Base-by-base conservation (phyloP, 345 rosid genomes). In the Heritiera littoralis region DNA sequence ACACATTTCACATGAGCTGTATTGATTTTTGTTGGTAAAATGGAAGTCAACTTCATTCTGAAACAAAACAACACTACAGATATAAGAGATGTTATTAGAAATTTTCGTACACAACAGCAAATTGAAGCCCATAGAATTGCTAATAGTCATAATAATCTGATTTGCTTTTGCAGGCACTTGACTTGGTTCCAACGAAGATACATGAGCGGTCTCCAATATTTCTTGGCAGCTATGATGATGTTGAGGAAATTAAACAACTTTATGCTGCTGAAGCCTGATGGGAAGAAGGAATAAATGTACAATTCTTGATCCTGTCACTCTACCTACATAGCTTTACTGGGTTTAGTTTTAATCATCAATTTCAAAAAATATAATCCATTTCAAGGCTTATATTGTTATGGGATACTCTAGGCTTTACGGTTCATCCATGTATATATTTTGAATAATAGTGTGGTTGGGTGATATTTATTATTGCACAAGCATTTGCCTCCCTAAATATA, bases 151-250 rank as follows among this genome's bases (percentile, higher is more conserved):
- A 5, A 30, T 14, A 48, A 43, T 23, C 28, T 23, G 28, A 23
- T 23, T 23, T 23, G 0, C 0, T 23, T 23, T 54, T 85, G 83
- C 88, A 94, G 99, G 98, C 98, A 9, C 92, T 96, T 40, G 99
- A 96, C 81, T 77, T 94, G 83, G 87, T 86, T 69, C 99, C 99
- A 0, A 63, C 79, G 83, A 89, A 91, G 76, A 92, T 96, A 75
- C 99, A 96, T 35, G 95, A 94, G 76, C 87, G 99, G 15, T 92
- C 95, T 77, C 99, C 99, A 0, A 87, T 96, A 86, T 96, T 96
- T 86, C 93, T 96, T 2, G 98, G 99, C 81, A 94, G 98, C 92
- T 89, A 86, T n/a, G 97, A 96, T 2, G 99, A 96, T 69, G 92
- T 96, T 43, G 98, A 96, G 80, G 97, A 94, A 82, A 92, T 96